Evolutionary conservation across 331 rosid species (phyloP), one percentile per base, ranked within the genome.

Genomic region (Cydonia oblonga): DNA sequence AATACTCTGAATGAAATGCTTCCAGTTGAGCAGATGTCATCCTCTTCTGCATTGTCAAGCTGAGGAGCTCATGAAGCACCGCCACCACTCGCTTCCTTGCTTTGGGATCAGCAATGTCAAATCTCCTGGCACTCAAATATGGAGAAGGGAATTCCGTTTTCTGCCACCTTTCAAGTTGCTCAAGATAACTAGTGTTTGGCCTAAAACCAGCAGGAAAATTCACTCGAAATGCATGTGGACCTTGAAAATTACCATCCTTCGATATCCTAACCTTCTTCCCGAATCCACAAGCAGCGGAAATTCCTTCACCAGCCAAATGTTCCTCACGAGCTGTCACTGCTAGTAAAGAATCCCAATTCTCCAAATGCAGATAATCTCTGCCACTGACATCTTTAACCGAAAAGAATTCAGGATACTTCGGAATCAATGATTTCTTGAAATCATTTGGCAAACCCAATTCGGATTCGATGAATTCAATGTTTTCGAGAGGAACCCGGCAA

Each of bases 91-190:
- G 84, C 80, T 93, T 93, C 51, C 91, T 86, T 9, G 95, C 76
- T 79, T 78, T 86, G 2, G 95, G 91, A 78, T 89, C 95, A 33
- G 87, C 78, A 40, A 71, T 72, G 24, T 87, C 90, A 13, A 93
- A 84, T 77, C 97, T 90, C 84, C 95, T 90, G 0, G 96, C 98
- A 52, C 78, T 93, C 79, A 93, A 76, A 82, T 93, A 93, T 0
- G 97, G 98, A 38, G 97, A 89, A 74, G 98, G 98, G 80, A 90
- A 90, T 30, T 93, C 97, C 84, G 88, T 80, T 71, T 81, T 93
- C 84, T 93, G 97, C 98, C 98, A 93, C 85, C 76, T 85, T 77
- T 89, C 88, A 57, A 89, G 75, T 70, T 89, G 86, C 82, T 89
- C 86, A 33, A 90, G 95, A 67, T 80, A 93, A 73, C 90, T 80